Percentiles rank a stretch among this genome's conserved stretches.
Conservation (phyloP, 768 basidiomycete species). For the Paxillus involutus region DNA sequence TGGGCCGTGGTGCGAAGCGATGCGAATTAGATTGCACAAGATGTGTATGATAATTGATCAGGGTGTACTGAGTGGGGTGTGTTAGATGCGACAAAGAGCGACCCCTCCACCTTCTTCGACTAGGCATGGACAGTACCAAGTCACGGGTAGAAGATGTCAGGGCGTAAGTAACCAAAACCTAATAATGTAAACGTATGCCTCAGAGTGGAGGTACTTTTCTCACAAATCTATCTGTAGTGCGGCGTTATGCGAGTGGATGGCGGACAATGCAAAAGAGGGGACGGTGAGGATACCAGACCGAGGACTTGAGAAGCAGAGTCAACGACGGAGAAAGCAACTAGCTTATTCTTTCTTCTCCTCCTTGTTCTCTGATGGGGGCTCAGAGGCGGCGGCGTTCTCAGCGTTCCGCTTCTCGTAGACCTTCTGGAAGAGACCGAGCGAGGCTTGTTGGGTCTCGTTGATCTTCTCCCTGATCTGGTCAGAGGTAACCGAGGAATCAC, state of each 20-base stretch:
- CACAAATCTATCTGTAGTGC: conserved; percentile 28
- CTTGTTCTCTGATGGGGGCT: conserved; percentile 44
- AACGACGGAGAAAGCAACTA: background rate
- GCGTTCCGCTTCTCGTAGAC: conserved; percentile 91
- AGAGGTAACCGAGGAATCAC: conserved; percentile 77
- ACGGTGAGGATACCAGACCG: conserved; percentile 14
- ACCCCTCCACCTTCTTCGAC: conserved; percentile 7
- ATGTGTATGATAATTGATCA: background rate
- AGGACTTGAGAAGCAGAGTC: conserved; percentile 9
- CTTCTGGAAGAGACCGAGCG: conserved; percentile 97
- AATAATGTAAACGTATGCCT: conserved; percentile 20
- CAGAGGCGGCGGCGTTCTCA: conserved; percentile 53
- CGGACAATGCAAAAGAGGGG: conserved; percentile 25
- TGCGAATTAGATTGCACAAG: background rate
- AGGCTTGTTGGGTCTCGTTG: conserved; percentile 91
- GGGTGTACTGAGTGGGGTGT: conserved; percentile 25
- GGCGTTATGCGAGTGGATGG: conserved; percentile 3
- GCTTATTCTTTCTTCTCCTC: conserved; percentile 86
- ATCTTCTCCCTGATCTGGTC: conserved; percentile 92
- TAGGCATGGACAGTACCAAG: background rate
- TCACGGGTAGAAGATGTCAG: conserved; percentile 8
- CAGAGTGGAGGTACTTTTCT: conserved; percentile 27
- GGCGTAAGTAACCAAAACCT: conserved; percentile 15
- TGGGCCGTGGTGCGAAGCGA: background rate
- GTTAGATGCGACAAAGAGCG: background rate